A percentile compares a stretch with the other conserved stretches of the same genome.
phyloP scores from a whole-genome alignment of 352 stramenopile genomes.

The Phytopythium sindhum region DNA sequence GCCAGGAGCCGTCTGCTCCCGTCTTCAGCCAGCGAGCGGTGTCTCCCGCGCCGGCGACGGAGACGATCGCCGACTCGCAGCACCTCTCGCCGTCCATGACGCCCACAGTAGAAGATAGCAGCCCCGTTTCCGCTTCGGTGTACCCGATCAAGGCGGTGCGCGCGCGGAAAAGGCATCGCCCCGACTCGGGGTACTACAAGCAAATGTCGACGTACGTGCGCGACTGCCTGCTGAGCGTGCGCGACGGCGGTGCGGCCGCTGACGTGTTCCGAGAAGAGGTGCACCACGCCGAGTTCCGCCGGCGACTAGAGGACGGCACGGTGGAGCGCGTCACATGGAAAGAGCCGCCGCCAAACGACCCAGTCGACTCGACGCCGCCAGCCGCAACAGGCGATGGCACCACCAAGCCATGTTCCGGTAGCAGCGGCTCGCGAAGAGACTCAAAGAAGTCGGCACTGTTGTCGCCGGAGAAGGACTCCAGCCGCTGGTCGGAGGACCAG shows the following conservation, averaged over 20 bases:
- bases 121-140: slow-evolving; percentile 5
- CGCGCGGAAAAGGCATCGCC: slow-evolving; percentile 76
- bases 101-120: slow-evolving; percentile 5
- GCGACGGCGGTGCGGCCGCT: slow-evolving; percentile 33
- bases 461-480: slow-evolving; percentile 23
- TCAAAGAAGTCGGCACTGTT: not conserved
- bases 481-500: slow-evolving; percentile 12
- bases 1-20: slow-evolving; percentile 10
- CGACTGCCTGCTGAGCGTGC: slow-evolving; percentile 77
- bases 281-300: slow-evolving; percentile 64
- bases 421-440: slow-evolving; percentile 12
- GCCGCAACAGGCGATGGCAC: slow-evolving; percentile 8
- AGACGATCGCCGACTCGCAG: not conserved
- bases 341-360: slow-evolving; percentile 41
- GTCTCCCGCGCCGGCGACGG: slow-evolving; percentile 2
- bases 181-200: slow-evolving; percentile 78
- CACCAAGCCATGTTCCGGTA: slow-evolving; percentile 12
- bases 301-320: slow-evolving; percentile 51
- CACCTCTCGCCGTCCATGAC: slow-evolving; percentile 2
- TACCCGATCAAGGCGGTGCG: slow-evolving; percentile 77
- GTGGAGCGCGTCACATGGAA: slow-evolving; percentile 82
- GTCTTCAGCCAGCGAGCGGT: slow-evolving; percentile 4
- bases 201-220: slow-evolving; percentile 85
- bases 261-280: slow-evolving; percentile 53
- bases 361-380: slow-evolving; percentile 3